Base-by-base conservation (phyloP, 2,329 filamentous ascomycete genomes). In the Diaporthe amygdali region DNA sequence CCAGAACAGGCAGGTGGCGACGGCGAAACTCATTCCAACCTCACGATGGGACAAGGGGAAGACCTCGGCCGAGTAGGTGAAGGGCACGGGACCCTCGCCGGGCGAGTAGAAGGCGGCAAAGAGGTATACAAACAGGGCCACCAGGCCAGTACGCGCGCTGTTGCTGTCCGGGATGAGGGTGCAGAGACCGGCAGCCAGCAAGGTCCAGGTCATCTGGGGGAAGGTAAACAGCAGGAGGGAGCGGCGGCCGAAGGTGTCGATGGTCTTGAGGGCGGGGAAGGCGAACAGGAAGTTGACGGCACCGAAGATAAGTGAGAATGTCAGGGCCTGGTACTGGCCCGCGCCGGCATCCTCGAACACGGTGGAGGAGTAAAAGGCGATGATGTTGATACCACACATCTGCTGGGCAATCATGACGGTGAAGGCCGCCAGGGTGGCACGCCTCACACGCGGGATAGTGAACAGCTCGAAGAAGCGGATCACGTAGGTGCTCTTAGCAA, bases 11-110 rank as follows among this genome's bases (percentile, higher is more conserved):
- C 90, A 91, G 2, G 90, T 92, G 1, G 91, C 90, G n/a, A 93
- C 90, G 14, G 90, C 88, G 81, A 87, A 92, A 1, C 86, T 87
- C 91, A 94, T 94, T 71, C 92, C 92, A 34, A 93, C 86, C 77
- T 93, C 92, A 76, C 92, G 87, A 77, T 93, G 91, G 0, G 90
- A 92, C 2, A 93, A 85, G 0, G 92, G 91, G 78, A 92, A 94
- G 2, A 93, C 90, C 79, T 94, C 92, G 63, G 91, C 91, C 3
- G 86, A 88, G 81, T 93, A 93, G 7, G 89, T 89, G 78, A 91
- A 93, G 0, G 91, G 91, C 15, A 93, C 91, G 14, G 89, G 89
- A 0, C 90, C 92, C 81, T 93, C 91, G 2, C 87, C 78, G 17
- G 78, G 78, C 2, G 78, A 79, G 72, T 79, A 79, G 64, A 77